Conservation (phyloP, 2,329 filamentous ascomycete genomes). For the Ceratocystis colombiana region DNA sequence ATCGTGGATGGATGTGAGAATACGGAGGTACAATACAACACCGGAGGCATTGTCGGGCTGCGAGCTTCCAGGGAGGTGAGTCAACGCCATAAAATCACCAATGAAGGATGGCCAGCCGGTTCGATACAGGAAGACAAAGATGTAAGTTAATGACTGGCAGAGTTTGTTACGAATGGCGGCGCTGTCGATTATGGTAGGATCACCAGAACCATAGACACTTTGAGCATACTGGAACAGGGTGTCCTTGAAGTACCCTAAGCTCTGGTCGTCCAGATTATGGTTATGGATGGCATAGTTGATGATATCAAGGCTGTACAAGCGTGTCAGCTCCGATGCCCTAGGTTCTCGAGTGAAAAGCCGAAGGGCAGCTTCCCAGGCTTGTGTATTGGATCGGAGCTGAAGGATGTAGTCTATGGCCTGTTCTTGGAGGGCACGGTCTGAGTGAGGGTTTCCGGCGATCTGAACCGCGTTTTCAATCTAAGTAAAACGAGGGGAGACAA, state of each 20-base stretch:
- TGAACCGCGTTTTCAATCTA: slow-evolving; percentile 92
- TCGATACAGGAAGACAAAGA: slow-evolving; percentile 80
- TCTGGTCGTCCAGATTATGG: slow-evolving; percentile 61
- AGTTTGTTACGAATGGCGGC: slow-evolving; percentile 87
- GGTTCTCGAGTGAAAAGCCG: slow-evolving; percentile 72
- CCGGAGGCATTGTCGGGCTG: slow-evolving; percentile 60
- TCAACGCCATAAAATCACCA: slow-evolving; percentile 75
- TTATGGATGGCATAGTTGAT: slow-evolving; percentile 85
- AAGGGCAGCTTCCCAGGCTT: slow-evolving; percentile 85
- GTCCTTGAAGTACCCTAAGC: slow-evolving; percentile 66
- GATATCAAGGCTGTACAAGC: slow-evolving; percentile 81
- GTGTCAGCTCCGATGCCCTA: slow-evolving; percentile 68
- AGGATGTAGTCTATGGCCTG: slow-evolving; percentile 75
- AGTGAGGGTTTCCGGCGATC: slow-evolving; percentile 76
- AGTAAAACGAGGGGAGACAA: not conserved
- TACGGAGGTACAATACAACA: slow-evolving; percentile 76
- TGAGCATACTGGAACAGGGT: slow-evolving; percentile 72
- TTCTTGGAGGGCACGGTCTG: slow-evolving; percentile 62
- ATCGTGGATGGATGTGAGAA: slow-evolving; percentile 84
- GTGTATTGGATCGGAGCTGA: slow-evolving; percentile 69
- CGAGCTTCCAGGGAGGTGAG: slow-evolving; percentile 50
- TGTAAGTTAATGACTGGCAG: slow-evolving; percentile 85
- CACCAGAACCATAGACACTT: slow-evolving; percentile 56
- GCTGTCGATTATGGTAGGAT: slow-evolving; percentile 54
- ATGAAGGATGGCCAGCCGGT: slow-evolving; percentile 83